Evolutionary conservation across 495 filamentous ascomycete genomes (phyloP).

Genomic region (Pyrenula massariospora): DNA sequence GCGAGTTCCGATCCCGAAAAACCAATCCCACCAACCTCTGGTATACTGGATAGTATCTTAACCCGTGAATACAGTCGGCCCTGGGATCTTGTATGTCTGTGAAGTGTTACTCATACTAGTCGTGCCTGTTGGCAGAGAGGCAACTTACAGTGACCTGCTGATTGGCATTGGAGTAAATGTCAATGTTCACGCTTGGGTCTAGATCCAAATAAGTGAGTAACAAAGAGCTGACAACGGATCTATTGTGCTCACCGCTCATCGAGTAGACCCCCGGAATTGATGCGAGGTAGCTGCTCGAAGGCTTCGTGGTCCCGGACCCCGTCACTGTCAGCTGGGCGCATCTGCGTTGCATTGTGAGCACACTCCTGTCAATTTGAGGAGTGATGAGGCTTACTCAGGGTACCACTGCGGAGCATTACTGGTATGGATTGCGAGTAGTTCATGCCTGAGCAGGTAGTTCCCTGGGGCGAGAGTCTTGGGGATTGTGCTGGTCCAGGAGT

Average conservation of each 20-base stretch:
- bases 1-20: too few species aligned
- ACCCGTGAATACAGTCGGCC: conserved; percentile 27
- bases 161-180: conserved; percentile 35
- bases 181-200: conserved; percentile 46
- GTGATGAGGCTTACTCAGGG: conserved; percentile 35
- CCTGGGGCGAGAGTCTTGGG: conserved; percentile 46
- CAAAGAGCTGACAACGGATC: conserved; percentile 13
- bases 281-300: conserved; percentile 24
- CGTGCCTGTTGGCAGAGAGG: not conserved
- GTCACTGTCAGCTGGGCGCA: conserved; percentile 58
- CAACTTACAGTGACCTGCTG: not conserved
- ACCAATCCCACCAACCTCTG: too few species aligned
- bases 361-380: too few species aligned
- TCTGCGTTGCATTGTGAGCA: not conserved
- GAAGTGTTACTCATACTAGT: conserved; percentile 5
- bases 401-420: conserved; percentile 47
- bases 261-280: not conserved
- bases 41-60: too few species aligned
- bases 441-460: conserved; percentile 64
- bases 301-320: conserved; percentile 37
- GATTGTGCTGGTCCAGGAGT: conserved; percentile 52
- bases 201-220: conserved; percentile 41
- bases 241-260: not conserved
- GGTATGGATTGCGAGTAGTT: conserved; percentile 56
- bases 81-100: conserved; percentile 37